Evolutionary conservation across 768 basidiomycete genomes (phyloP).

Genomic region (Russula sp.): DNA sequence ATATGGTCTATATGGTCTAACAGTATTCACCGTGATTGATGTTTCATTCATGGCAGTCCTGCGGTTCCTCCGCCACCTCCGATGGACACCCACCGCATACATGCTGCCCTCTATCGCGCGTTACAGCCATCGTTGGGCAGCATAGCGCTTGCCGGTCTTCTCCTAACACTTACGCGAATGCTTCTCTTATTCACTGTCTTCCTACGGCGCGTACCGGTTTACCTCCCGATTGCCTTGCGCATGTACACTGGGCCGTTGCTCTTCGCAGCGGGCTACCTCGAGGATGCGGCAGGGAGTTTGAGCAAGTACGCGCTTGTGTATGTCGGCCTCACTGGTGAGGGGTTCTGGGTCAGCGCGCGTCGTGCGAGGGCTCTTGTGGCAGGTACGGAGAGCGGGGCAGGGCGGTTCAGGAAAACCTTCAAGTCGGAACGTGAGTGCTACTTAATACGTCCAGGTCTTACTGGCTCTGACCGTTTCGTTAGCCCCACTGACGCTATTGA

Average conservation of each 20-base stretch:
- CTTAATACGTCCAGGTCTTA: neutral
- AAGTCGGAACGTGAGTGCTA: conserved; percentile 55
- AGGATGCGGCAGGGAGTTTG: conserved; percentile 49
- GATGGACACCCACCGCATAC: conserved; percentile 67
- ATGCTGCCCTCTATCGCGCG: conserved; percentile 73
- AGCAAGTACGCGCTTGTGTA: conserved; percentile 59
- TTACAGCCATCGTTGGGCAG: conserved; percentile 81
- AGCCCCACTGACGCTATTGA: conserved; percentile 71
- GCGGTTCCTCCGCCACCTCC: conserved; percentile 42
- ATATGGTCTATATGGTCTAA: neutral
- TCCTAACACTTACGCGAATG: conserved; percentile 67
- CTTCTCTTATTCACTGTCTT: conserved; percentile 50
- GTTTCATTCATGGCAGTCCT: conserved; percentile 29
- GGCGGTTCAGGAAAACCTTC: conserved; percentile 47
- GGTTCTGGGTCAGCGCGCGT: conserved; percentile 51
- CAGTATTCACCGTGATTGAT: conserved; percentile 19
- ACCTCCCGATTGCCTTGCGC: conserved; percentile 44
- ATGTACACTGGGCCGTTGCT: conserved; percentile 45
- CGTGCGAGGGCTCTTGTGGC: conserved; percentile 56
- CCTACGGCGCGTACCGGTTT: conserved; percentile 57
- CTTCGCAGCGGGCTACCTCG: conserved; percentile 44
- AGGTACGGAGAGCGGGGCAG: conserved; percentile 49
- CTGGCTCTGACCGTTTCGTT: conserved; percentile 11
- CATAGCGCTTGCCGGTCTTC: conserved; percentile 69
- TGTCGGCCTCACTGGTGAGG: conserved; percentile 53